These are phyloP conservation scores for Spathaspora sp. DNA, from an alignment of 805 yeast genomes.

Conservation along the genomic window DNA sequence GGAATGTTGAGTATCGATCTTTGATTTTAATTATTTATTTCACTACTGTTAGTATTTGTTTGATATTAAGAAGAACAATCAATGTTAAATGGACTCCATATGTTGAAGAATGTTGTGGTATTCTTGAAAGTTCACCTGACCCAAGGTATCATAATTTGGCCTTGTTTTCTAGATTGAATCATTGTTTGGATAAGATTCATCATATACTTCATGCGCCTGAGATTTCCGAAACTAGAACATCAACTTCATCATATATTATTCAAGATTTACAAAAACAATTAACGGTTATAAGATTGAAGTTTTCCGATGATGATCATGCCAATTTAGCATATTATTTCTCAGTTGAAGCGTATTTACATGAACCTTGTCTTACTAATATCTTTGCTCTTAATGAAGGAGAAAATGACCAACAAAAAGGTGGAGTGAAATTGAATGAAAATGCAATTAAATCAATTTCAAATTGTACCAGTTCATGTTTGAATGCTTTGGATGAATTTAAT, in stretches of 20 bases:
- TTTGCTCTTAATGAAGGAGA: conserved; percentile 3
- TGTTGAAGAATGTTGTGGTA: conserved; percentile 55
- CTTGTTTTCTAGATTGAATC: conserved; percentile 54
- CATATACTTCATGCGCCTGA: conserved; percentile 42
- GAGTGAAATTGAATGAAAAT: conserved; percentile 16
- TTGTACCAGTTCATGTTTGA: conserved; percentile 53
- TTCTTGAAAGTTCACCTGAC: conserved; percentile 38
- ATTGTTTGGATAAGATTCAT: conserved; percentile 60
- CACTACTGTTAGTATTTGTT: conserved; percentile 57
- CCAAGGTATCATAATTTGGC: conserved; percentile 44
- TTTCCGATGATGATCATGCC: conserved; percentile 37
- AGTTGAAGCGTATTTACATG: conserved; percentile 64
- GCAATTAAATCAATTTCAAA: conserved; percentile 43
- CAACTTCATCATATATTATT: conserved; percentile 36
- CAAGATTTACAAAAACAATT: conserved; percentile 50
- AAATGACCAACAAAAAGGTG: conserved; percentile 8
- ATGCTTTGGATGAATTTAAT: conserved; percentile 46
- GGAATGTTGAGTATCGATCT: conserved; percentile 21
- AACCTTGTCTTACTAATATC: conserved; percentile 40
- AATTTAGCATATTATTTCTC: conserved; percentile 53
- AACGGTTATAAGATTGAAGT: conserved; percentile 32
- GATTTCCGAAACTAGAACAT: conserved; percentile 13
- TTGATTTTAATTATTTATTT: conserved; percentile 58
- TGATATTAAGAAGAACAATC: conserved; percentile 62
- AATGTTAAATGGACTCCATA: conserved; percentile 63